phyloP scores from a whole-genome alignment of 805 yeast genomes.

The Sugiyamaella boreocaroliniensis region DNA sequence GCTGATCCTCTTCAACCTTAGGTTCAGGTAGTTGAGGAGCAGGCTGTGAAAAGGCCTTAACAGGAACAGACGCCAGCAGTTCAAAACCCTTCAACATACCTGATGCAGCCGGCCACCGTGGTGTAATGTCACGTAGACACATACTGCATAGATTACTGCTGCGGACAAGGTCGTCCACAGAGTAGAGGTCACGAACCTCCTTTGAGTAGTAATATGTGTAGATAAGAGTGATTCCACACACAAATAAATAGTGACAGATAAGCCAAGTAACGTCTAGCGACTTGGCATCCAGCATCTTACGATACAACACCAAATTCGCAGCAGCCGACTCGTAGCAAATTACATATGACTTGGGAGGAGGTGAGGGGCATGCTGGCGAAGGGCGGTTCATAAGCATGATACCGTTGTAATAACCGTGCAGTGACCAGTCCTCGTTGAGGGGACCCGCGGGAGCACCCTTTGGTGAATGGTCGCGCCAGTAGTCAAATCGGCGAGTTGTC shows the following conservation, averaged over 20 bases:
- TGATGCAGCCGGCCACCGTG: slow-evolving; percentile 11
- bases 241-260: slow-evolving; percentile 9
- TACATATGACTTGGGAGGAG: slow-evolving; percentile 6
- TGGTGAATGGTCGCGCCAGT: slow-evolving; percentile 7
- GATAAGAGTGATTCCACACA: slow-evolving; percentile 10
- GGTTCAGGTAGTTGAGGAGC: background rate
- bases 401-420: slow-evolving; percentile 9
- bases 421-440: slow-evolving; percentile 7
- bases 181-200: slow-evolving; percentile 9
- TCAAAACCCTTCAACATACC: slow-evolving; percentile 11
- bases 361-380: slow-evolving; percentile 11
- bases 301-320: slow-evolving; percentile 5
- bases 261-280: slow-evolving; percentile 11
- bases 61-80: slow-evolving; percentile 4
- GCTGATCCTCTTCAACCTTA: background rate
- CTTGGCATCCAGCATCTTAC: slow-evolving; percentile 2
- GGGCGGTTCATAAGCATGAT: slow-evolving; percentile 10
- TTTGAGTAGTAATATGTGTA: slow-evolving; percentile 9
- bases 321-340: slow-evolving; percentile 10
- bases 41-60: slow-evolving; percentile 5
- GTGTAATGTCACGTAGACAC: slow-evolving; percentile 6
- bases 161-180: slow-evolving; percentile 1
- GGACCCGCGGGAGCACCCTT: slow-evolving; percentile 3
- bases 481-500: slow-evolving; percentile 3
- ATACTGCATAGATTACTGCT: slow-evolving; percentile 6